Evolutionary conservation across 2,329 filamentous ascomycete genomes (phyloP).

Genomic region (Aspergillus novoparasiticus): DNA sequence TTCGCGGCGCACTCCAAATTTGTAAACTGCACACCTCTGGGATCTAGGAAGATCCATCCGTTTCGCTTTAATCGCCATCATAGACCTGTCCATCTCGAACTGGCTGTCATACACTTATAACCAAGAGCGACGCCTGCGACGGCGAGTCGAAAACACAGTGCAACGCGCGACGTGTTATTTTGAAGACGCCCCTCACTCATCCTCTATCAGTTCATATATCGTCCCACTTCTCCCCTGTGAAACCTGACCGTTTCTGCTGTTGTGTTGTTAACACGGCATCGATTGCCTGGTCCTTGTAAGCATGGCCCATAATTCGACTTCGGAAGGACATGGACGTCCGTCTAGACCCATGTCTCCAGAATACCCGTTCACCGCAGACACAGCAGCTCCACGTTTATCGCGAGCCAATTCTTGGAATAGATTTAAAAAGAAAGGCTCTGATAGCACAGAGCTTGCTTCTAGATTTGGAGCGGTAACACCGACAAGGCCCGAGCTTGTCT

Average conservation of each 20-base stretch:
- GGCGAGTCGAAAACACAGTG: neutral
- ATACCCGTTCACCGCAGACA: neutral
- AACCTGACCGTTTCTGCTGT: neutral
- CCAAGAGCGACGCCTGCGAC: neutral
- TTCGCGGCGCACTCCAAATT: neutral
- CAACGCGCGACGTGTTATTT: neutral
- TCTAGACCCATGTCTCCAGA: slow-evolving; percentile 7
- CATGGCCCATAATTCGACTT: slow-evolving; percentile 6
- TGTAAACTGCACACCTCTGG: neutral
- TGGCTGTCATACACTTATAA: neutral
- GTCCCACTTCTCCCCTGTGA: neutral
- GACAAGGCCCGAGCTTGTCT: slow-evolving; percentile 8
- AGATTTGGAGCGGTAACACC: slow-evolving; percentile 8
- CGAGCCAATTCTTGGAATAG: neutral
- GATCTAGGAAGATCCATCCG: neutral
- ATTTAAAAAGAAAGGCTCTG: neutral
- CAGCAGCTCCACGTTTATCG: slow-evolving; percentile 3
- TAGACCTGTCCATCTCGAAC: neutral
- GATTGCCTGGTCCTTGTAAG: neutral
- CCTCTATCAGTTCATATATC: neutral
- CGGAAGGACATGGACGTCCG: slow-evolving; percentile 1
- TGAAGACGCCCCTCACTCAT: neutral
- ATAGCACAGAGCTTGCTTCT: slow-evolving; percentile 1
- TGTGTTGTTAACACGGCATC: neutral
- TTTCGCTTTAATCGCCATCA: neutral